Base-by-base conservation (phyloP, 495 filamentous ascomycete species). In the Rostrohypoxylon terebratum region DNA sequence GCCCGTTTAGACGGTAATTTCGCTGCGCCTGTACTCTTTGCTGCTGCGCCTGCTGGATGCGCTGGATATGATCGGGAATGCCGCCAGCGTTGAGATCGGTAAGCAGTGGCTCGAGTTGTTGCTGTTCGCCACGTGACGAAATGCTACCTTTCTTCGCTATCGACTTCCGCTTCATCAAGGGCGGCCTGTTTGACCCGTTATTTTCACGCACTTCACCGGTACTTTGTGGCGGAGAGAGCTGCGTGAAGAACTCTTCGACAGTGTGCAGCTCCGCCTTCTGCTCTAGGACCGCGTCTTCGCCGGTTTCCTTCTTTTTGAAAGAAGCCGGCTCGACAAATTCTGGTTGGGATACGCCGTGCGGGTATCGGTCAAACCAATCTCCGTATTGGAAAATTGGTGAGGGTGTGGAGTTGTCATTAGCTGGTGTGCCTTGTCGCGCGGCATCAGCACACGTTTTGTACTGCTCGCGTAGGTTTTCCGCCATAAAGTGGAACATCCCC, bases 401-500 rank as follows among this genome's bases (percentile, higher is more conserved):
- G 42, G 89, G 80, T 14, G 81, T 62, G 21, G 80, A 77, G 55
- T 79, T 85, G 57, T 88, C 84, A 61, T 81, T 84, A 4, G 84
- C 81, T 1, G 83, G 79, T 33, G 82, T 84, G 25, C 83, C 83
- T 55, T 87, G 81, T 55, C 82, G 78, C 31, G 90, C 87, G 33
- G 91, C 91, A 80, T 97, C 94, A 31, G 93, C 91, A 75, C 93
- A 94, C 33, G 91, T 90, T 55, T 90, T 88, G 78, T 96, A 99
- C 63, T 96, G 90, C 64, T 96, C 93, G 66, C 95, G 94, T 28
- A 97, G 86, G 77, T 95, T 96, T 75, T 98, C 93, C 1, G 92
- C 91, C 89, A 98, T 95, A 79, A 92, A 97, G 77, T 96, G 93
- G 77, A 98, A 97, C 90, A 97, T 94, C 61, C 94, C 96, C 96